Evolutionary conservation across 441 rosid species (phyloP), one percentile per base, ranked within the genome.

Genomic region (Syzygium syzygioides): DNA sequence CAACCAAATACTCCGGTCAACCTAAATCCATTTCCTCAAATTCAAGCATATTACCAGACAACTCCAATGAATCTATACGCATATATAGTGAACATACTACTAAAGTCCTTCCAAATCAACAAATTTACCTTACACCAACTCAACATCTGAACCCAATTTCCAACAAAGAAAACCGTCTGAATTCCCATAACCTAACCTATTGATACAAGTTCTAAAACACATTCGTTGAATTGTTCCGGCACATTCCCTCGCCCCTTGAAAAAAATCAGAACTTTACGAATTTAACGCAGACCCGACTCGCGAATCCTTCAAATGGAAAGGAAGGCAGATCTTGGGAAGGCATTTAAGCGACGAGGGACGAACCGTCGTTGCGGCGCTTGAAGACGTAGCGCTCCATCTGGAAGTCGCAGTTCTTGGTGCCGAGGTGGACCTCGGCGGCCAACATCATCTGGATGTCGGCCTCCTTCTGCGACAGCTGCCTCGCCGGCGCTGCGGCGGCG

Each of bases 321-420:
- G 14, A 76, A 17, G 60, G 37, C 50, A 25, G 20, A 13, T 12
- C 41, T 56, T 7, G 50, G 55, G 2, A 9, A 28, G 20, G 41
- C 8, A 48, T 28, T 50, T 28, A 6, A 25, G 4, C 11, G n/a
- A 55, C 87, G 64, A 55, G 28, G 26, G n/a, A 76, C 54, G 20
- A 92, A 96, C 99, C 99, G 26, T 97, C 99, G 88, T 94, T 96
- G 89, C 99, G 96, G 86, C 98, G 94, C 93, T 97, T 96, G 95
- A 97, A 96, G 53, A 95, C 98, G 90, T 97, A 97, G 14, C 99
- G 97, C 86, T 97, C 98, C 99, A 97, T 97, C 91, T 96, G 99
- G 93, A 91, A 97, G 54, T 97, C 94, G 85, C 98, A 96, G 87
- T 97, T 96, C 89, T 96, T 97, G 87, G 99, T 96, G 13, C 99